phyloP scores from a whole-genome alignment of 2,329 filamentous ascomycete species.

The Fusarium burgessii region DNA sequence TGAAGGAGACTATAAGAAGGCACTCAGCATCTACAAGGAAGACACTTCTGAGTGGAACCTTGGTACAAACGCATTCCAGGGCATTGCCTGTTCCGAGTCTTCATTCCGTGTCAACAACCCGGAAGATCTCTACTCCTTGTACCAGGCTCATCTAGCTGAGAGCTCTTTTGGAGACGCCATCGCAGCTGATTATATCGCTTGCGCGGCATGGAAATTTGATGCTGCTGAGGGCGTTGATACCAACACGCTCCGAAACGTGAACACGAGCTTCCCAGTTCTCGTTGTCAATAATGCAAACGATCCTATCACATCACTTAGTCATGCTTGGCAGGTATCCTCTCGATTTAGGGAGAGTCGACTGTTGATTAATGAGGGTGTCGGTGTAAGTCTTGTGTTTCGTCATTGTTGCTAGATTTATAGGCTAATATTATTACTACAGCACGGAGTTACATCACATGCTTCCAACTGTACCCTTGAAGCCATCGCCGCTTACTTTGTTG shows the following conservation, averaged over 20 bases:
- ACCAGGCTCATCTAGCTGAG: conserved; percentile 19
- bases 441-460: conserved; percentile 29
- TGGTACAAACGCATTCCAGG: conserved; percentile 16
- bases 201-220: conserved; percentile 30
- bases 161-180: conserved; percentile 33
- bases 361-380: conserved; percentile 38
- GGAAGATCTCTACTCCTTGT: conserved; percentile 25
- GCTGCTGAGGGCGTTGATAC: conserved; percentile 30
- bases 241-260: conserved; percentile 28
- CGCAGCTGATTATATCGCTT: conserved; percentile 3
- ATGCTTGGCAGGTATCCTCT: conserved; percentile 34
- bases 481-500: conserved; percentile 23
- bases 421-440: conserved; percentile 6
- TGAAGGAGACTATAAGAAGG: conserved; percentile 17
- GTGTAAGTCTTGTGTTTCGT: conserved; percentile 21
- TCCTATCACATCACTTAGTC: conserved; percentile 30
- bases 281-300: conserved; percentile 40
- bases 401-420: rapidly evolving
- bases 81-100: conserved; percentile 31
- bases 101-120: conserved; percentile 21
- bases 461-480: conserved; percentile 21
- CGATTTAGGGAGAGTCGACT: conserved; percentile 34
- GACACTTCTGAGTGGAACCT: conserved; percentile 27
- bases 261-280: conserved; percentile 35
- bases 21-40: conserved; percentile 13